Base-by-base conservation (phyloP, 768 basidiomycete species). In the Tubosaeta sp. region DNA sequence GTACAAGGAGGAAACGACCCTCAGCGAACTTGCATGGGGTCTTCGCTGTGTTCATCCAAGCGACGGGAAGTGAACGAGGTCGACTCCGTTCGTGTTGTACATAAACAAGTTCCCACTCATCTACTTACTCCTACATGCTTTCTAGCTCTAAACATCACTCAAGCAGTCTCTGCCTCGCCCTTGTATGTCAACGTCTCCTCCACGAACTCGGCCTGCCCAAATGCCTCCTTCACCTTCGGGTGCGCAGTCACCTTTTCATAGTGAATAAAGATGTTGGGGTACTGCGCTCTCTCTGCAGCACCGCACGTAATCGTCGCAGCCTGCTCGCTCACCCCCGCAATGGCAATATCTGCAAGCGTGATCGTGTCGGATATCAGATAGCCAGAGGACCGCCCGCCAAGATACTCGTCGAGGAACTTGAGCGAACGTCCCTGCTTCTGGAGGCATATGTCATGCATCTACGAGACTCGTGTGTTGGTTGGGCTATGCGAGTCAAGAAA, bases 281-380 rank as follows among this genome's bases (percentile, higher is more conserved):
- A 68, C 47, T 37, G 51, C 5, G 46, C 57, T 48, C 68, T 67
- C 54, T 70, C 68, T 19, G 39, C 46, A 26, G 51, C 54, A 6
- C 67, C 67, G 34, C 64, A 65, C 0, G 68, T 68, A 9, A 64
- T 47, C 32, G 34, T 46, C 19, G 38, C 64, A 17, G 59, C 62
- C 31, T 60, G 65, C 51, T 62, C 42, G 45, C 38, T 62, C 31
- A 57, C 57, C 10, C 50, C 59, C 19, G 64, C 65, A 8, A 68
- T 42, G 16, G 47, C 33, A 47, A 68, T 60, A 25, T 65, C 67
- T 0, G 63, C 65, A n/a, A 69, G 59, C 16, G 65, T 62, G 41
- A 68, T 44, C 38, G 25, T 14, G 29, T 64, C 60, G 9, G 53
- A 56, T 32, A 68, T 41, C 52, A 69, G 52, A 42, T 64, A 64